Base-by-base conservation (phyloP, 129 eudicot genomes). In the Flaveria linearis region DNA sequence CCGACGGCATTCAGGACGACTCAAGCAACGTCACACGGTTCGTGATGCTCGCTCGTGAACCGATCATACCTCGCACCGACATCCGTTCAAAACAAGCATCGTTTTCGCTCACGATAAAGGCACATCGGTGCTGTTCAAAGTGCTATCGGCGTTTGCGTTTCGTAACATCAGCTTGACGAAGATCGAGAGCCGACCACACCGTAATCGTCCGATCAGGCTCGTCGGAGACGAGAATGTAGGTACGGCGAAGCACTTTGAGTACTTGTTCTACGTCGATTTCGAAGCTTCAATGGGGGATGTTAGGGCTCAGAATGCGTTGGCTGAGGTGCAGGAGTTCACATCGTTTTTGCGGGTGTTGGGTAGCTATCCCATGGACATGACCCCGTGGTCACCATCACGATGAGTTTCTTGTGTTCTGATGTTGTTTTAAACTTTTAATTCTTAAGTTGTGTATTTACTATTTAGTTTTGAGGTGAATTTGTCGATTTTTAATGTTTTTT, bases 281-380 rank as follows among this genome's bases (percentile, higher is more conserved):
- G 98, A 94, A 61, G 98, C 97, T 1, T 91, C 98, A 0, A 88
- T 94, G 98, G 98, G 97, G 46, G 98, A 94, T 12, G 88, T 85
- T 13, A 82, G 98, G 78, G 98, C 98, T 1, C 97, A 94, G 61
- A 94, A 94, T 43, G 98, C 98, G 7, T 79, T 94, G 20, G 97
- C 97, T 0, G 98, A 94, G 71, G 96, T 94, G 41, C 97, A 91
- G 74, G 98, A 94, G 58, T 94, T 88, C 89, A 91, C 98, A 11
- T 85, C 97, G 0, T 94, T 94, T 78, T 69, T 94, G 60, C 76
- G 98, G 88, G 98, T 94, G 28, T 79, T 94, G 85, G 98, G 98
- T 50, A 94, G 98, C 72, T 94, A 91, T 76, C 98, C 98, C 8
- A 91, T 91, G 86, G 97, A 94, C 52, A 91, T 94, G 98, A 86